Base-by-base conservation (phyloP, 495 filamentous ascomycete species). In the Penicillium diatomitis region DNA sequence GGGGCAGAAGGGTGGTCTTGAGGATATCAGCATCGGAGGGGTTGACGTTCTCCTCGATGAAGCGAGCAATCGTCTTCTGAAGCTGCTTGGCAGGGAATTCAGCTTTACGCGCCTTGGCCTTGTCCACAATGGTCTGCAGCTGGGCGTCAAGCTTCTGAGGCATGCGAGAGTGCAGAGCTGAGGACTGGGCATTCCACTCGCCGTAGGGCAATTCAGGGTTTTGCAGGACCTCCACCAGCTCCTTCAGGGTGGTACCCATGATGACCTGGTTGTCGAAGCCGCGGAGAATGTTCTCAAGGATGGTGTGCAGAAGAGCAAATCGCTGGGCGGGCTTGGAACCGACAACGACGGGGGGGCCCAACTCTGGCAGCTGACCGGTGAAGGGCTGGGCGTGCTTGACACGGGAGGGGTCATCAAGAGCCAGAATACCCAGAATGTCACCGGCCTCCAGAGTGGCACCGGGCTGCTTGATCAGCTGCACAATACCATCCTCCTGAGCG, bases 321-420 rank as follows among this genome's bases (percentile, higher is more conserved):
- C 80, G 74, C 74, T 99, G 92, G 8, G 91, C 82, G 38, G 94
- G 88, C 75, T 97, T 99, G 74, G 65, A 89, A 57, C 92, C 92
- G 39, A 89, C 79, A 29, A 97, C 78, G 50, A 87, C 82, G 10
- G 94, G 90, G 33, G 83, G 75, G 32, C 94, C 92, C 47, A 95
- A 77, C 41, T 88, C 85, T 37, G 90, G 90, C 45, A 99, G 83
- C 62, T 94, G 86, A 33, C 86, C 92, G 44, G 90, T 73, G 79
- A 96, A 99, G n/a, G 92, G 85, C 63, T 95, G 86, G 9, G 92
- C 94, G 54, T 95, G 90, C 77, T 97, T 96, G 62, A 99, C 90
- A 54, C 89, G 88, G 41, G 87, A 87, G 8, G 92, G 94, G 64
- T 99, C 92, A 67, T 99, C 92, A 46, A 99, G 76, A 55, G 90